Evolutionary conservation across 768 basidiomycete genomes (phyloP).

Genomic region (Mycena pura): DNA sequence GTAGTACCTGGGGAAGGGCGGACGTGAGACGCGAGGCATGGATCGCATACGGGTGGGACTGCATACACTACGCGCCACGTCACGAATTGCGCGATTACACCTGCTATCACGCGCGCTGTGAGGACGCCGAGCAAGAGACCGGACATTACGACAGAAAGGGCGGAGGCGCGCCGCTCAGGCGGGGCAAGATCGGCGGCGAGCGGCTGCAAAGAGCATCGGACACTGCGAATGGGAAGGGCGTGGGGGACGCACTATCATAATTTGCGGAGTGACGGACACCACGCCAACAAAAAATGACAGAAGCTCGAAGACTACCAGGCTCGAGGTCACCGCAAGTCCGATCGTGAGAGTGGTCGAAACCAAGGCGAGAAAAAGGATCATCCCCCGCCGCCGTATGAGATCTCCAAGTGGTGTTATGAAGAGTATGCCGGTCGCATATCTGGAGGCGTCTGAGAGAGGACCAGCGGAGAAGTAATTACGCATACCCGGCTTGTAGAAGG

Average conservation of each 20-base stretch:
- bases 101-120: constrained; percentile 75
- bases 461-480: constrained; percentile 5
- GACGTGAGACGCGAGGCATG: not conserved
- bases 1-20: constrained; percentile 53
- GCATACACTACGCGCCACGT: constrained; percentile 67
- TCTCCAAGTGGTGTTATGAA: constrained; percentile 86
- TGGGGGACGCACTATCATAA: constrained; percentile 64
- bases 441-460: constrained; percentile 28
- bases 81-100: constrained; percentile 74
- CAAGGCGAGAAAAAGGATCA: constrained; percentile 65
- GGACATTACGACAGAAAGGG: constrained; percentile 76
- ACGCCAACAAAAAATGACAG: constrained; percentile 77
- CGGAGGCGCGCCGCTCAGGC: constrained; percentile 71
- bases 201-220: constrained; percentile 36
- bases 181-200: constrained; percentile 86
- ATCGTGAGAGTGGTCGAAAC: constrained; percentile 67
- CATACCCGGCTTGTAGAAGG: constrained; percentile 70
- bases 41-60: too few relatives aligned
- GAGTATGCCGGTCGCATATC: constrained; percentile 76
- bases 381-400: constrained; percentile 74
- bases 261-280: constrained; percentile 75
- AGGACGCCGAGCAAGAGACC: constrained; percentile 76
- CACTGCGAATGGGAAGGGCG: too few relatives aligned
- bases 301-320: constrained; percentile 64
- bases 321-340: constrained; percentile 69